phyloP scores from a whole-genome alignment of 164 flowering plant species.

The Amborella trichopoda region DNA sequence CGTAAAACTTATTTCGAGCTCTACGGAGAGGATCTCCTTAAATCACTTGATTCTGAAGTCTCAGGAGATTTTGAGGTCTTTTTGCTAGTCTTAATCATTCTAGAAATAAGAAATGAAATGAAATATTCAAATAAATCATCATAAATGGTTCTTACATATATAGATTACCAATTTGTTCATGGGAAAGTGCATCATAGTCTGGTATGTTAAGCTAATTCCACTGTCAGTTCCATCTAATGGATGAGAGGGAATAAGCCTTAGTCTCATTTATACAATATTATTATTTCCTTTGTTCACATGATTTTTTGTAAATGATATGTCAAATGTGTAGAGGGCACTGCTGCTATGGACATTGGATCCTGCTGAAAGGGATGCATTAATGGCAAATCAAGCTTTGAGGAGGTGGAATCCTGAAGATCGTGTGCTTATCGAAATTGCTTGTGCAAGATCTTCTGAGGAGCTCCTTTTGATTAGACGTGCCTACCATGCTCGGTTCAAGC shows the following conservation, averaged over 20 bases:
- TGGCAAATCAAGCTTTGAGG: slow-evolving; percentile 57
- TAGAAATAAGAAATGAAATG: not conserved
- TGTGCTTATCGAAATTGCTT: slow-evolving; percentile 64
- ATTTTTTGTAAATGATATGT: not conserved
- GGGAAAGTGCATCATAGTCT: not conserved
- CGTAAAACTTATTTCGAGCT: slow-evolving; percentile 35
- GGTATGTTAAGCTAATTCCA: no score
- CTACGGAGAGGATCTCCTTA: slow-evolving; percentile 66
- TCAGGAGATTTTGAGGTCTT: slow-evolving; percentile 60
- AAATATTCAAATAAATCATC: not conserved
- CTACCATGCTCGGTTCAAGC: slow-evolving; percentile 59
- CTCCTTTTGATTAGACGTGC: slow-evolving; percentile 45
- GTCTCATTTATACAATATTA: no score
- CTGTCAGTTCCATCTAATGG: no score
- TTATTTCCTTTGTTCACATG: not conserved
- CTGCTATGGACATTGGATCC: slow-evolving; percentile 60
- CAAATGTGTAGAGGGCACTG: slow-evolving; percentile 27
- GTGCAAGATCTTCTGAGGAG: slow-evolving; percentile 54
- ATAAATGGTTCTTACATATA: not conserved
- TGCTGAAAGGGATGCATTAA: slow-evolving; percentile 59
- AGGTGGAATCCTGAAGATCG: slow-evolving; percentile 30
- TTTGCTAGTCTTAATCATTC: not conserved
- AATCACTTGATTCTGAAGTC: slow-evolving; percentile 51
- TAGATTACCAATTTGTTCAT: not conserved
- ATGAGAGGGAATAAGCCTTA: no score